phyloP scores from a whole-genome alignment of 441 rosid species.

The Caryocar brasiliense region DNA sequence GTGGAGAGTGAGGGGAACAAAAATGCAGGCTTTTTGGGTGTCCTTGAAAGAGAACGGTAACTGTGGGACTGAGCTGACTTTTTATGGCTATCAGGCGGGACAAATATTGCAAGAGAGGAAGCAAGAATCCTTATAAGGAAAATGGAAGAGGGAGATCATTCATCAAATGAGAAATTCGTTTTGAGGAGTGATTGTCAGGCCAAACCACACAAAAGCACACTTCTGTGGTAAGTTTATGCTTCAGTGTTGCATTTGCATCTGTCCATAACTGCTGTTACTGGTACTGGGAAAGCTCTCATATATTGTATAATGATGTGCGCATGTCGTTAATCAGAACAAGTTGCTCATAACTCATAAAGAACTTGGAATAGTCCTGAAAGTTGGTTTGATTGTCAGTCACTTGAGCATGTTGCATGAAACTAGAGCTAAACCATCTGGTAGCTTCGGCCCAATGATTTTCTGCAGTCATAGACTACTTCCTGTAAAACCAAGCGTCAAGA shows the following conservation, averaged over 20 bases:
- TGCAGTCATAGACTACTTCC: too few species aligned
- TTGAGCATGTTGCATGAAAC: too few species aligned
- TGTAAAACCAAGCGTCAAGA: too few species aligned
- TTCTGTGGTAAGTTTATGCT: slow-evolving; percentile 21
- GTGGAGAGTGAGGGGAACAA: background rate
- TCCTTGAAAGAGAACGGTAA: slow-evolving; percentile 32
- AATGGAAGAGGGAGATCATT: slow-evolving; percentile 1
- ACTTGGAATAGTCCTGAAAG: too few species aligned
- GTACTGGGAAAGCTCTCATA: too few species aligned
- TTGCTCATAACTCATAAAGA: too few species aligned
- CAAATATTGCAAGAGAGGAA: slow-evolving; percentile 3
- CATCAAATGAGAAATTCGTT: slow-evolving; percentile 16
- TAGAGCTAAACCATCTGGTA: too few species aligned
- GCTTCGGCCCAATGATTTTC: too few species aligned
- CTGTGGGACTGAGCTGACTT: slow-evolving; percentile 20
- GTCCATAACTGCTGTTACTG: too few species aligned
- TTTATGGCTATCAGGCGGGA: slow-evolving; percentile 11
- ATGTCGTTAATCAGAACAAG: too few species aligned
- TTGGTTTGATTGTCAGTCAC: too few species aligned
- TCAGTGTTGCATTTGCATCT: background rate
- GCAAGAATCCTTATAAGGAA: background rate
- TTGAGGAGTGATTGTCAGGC: slow-evolving; percentile 16
- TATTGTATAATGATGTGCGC: too few species aligned
- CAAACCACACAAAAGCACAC: slow-evolving; percentile 13
- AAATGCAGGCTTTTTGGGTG: slow-evolving; percentile 32